A percentile compares a stretch with the other conserved stretches of the same genome.
Conservation (phyloP, 1,139 yeast genomes). For the Candida sanyaensis region DNA sequence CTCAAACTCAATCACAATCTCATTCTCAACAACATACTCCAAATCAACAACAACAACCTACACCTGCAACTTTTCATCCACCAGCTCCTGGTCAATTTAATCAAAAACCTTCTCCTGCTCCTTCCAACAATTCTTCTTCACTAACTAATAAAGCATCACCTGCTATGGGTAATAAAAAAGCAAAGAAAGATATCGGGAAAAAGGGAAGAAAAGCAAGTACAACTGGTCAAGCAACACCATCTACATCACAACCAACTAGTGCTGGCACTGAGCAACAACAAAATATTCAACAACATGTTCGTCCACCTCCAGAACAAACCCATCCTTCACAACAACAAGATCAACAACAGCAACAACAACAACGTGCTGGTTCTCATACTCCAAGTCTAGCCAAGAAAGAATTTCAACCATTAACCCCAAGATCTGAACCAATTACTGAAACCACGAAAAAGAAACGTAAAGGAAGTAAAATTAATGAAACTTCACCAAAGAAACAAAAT, state of each 20-base stretch:
- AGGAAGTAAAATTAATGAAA: constrained; percentile 23
- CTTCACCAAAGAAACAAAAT: constrained; percentile 35
- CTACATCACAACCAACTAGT: constrained; percentile 12
- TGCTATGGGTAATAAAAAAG: constrained; percentile 19
- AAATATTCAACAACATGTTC: constrained; percentile 8
- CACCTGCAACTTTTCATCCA: constrained; percentile 13
- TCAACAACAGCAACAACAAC: background rate
- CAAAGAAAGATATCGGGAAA: constrained; percentile 28
- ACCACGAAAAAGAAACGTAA: constrained; percentile 27
- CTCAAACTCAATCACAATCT: background rate
- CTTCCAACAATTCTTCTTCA: constrained; percentile 32
- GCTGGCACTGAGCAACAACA: constrained; percentile 17
- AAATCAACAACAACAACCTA: constrained; percentile 17
- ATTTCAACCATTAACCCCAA: constrained; percentile 45
- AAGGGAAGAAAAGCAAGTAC: constrained; percentile 34
- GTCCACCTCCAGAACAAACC: constrained; percentile 1
- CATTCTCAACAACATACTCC: constrained; percentile 15
- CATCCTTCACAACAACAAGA: constrained; percentile 1
- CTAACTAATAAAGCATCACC: constrained; percentile 43
- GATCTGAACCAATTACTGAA: constrained; percentile 37
- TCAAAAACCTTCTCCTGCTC: constrained; percentile 29
- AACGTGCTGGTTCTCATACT: constrained; percentile 17
- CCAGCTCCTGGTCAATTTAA: constrained; percentile 14
- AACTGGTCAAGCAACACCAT: constrained; percentile 13
- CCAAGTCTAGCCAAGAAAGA: constrained; percentile 37